These are phyloP conservation scores for Syncephalastrum contaminatum DNA, from an alignment of 371 early-diverging fungal genomes.

Conservation along the genomic window DNA sequence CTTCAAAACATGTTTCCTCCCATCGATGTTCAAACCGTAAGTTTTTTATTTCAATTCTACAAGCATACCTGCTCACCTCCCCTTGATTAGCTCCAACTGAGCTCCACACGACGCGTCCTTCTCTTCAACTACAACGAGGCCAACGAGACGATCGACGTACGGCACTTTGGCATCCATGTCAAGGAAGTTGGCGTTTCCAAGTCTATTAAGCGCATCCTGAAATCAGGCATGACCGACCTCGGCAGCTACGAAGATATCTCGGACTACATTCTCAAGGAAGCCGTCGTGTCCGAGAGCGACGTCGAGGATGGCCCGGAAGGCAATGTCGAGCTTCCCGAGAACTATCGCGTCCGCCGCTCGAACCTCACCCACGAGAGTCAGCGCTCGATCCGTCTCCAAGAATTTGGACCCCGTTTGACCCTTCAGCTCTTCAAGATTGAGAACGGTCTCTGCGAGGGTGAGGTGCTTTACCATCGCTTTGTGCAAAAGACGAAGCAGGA, in stretches of 20 bases:
- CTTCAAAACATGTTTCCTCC: conserved; percentile 96
- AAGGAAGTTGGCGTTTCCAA: conserved; percentile 88
- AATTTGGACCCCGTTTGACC: conserved; percentile 93
- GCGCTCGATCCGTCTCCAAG: conserved; percentile 82
- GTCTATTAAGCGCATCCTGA: conserved; percentile 81
- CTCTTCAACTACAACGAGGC: conserved; percentile 88
- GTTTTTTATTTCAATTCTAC: background rate
- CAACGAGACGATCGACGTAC: conserved; percentile 81
- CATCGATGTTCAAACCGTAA: conserved; percentile 86
- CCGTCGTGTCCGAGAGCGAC: conserved; percentile 88
- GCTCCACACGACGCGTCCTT: conserved; percentile 88
- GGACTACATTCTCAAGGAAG: conserved; percentile 88
- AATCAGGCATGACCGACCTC: conserved; percentile 78
- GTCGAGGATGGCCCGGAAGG: conserved; percentile 87
- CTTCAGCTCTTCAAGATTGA: conserved; percentile 89
- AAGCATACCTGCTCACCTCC: background rate
- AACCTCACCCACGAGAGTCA: conserved; percentile 77
- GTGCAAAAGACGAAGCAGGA: conserved; percentile 75
- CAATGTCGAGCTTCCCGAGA: conserved; percentile 80
- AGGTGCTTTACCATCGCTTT: conserved; percentile 84
- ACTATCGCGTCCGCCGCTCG: conserved; percentile 63
- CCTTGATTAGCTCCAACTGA: conserved; percentile 70
- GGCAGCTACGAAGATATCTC: conserved; percentile 84
- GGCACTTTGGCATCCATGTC: conserved; percentile 90
- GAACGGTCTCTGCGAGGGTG: conserved; percentile 89